Percentiles rank a stretch among this genome's conserved stretches.
Conservation (phyloP, 768 basidiomycete species). For the Boletus subcaerulescens region DNA sequence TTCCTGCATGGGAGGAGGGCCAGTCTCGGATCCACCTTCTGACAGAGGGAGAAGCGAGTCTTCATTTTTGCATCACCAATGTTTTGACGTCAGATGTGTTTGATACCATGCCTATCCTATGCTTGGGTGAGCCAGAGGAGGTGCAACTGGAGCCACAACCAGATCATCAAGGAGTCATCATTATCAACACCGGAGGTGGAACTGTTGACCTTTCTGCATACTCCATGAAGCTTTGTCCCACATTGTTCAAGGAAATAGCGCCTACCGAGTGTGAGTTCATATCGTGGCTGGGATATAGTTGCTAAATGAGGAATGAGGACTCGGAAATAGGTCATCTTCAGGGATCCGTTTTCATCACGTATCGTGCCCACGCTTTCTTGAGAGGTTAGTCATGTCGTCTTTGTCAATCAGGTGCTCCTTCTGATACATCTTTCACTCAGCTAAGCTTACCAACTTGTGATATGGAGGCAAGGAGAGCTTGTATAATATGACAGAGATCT, state of each 20-base stretch:
- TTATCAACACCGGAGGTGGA: slow-evolving; percentile 50
- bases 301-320: background rate
- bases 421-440: slow-evolving; percentile 12
- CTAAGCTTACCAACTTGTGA: slow-evolving; percentile 26
- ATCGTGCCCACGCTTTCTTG: slow-evolving; percentile 31
- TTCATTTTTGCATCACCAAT: slow-evolving; percentile 50
- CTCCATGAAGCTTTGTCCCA: slow-evolving; percentile 37
- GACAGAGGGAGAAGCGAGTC: slow-evolving; percentile 58
- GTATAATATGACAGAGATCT: slow-evolving; percentile 29
- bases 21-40: slow-evolving; percentile 48
- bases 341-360: slow-evolving; percentile 37
- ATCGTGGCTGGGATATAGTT: background rate
- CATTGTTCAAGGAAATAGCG: slow-evolving; percentile 36
- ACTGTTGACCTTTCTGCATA: slow-evolving; percentile 41
- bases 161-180: slow-evolving; percentile 33
- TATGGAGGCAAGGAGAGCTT: slow-evolving; percentile 31
- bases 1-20: slow-evolving; percentile 38
- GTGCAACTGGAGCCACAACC: slow-evolving; percentile 9
- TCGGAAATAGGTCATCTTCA: slow-evolving; percentile 36
- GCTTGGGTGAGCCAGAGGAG: slow-evolving; percentile 19
- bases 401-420: background rate
- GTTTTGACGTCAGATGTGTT: slow-evolving; percentile 35
- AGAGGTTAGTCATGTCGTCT: slow-evolving; percentile 21
- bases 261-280: slow-evolving; percentile 30
- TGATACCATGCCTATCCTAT: slow-evolving; percentile 5